Conservation (phyloP, 495 filamentous ascomycete species). For the Symbiotaphrina buchneri region DNA sequence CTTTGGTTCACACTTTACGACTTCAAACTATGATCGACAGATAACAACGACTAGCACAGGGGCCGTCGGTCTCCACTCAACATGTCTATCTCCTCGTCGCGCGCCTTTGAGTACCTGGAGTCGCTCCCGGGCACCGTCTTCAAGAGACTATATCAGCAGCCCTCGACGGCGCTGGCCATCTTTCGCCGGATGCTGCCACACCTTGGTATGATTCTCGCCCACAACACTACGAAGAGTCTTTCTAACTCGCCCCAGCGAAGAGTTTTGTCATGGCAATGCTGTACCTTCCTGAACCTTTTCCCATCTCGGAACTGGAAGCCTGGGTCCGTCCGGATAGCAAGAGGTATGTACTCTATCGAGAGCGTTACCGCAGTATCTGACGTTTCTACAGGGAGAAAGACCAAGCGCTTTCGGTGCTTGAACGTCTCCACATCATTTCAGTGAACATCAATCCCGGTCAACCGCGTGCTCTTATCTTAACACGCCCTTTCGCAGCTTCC, state of each 20-base stretch:
- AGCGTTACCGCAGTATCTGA: neutral
- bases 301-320: conserved; percentile 49
- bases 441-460: conserved; percentile 31
- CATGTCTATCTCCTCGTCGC: conserved; percentile 47
- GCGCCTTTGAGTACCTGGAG: conserved; percentile 72
- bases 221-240: conserved; percentile 1
- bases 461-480: conserved; percentile 43
- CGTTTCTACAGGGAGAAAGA: conserved; percentile 39
- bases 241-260: conserved; percentile 37
- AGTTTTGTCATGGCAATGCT: conserved; percentile 85
- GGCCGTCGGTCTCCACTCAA: too few species aligned
- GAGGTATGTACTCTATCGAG: conserved; percentile 19
- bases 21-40: conserved; percentile 15
- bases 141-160: conserved; percentile 78
- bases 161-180: conserved; percentile 82
- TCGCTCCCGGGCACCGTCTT: conserved; percentile 74
- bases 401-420: conserved; percentile 56
- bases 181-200: conserved; percentile 94
- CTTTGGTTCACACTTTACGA: conserved; percentile 5
- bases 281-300: conserved; percentile 60
- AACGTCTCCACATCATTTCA: conserved; percentile 60
- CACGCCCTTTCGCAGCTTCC: conserved; percentile 50
- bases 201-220: conserved; percentile 32
- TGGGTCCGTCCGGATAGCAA: conserved; percentile 63
- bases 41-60: conserved; percentile 9